These are phyloP conservation scores for Solanum okadae DNA, from an alignment of 257 asterid species.

Conservation along the genomic window DNA sequence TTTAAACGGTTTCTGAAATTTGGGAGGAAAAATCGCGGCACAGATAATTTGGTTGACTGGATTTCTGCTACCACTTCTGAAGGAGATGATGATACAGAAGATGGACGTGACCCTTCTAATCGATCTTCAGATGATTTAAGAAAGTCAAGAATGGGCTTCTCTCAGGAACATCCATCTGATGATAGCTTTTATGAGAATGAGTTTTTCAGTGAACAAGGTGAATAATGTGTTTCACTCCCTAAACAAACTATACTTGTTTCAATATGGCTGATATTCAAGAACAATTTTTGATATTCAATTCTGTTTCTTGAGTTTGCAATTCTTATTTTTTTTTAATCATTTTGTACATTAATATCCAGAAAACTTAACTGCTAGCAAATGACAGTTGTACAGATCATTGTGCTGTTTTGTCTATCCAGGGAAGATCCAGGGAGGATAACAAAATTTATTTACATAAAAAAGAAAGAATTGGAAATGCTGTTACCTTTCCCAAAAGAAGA, in stretches of 20 bases:
- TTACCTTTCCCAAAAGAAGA: background rate
- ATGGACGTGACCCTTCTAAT: slow-evolving; percentile 65
- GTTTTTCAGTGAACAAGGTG: slow-evolving; percentile 65
- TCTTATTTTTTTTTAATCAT: background rate
- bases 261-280: background rate
- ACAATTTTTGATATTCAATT: background rate
- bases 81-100: slow-evolving; percentile 92
- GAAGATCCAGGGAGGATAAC: background rate
- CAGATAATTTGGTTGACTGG: slow-evolving; percentile 78
- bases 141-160: slow-evolving; percentile 82
- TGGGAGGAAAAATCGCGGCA: slow-evolving; percentile 75
- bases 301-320: background rate
- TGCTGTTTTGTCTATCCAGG: background rate
- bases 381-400: background rate
- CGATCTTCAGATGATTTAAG: slow-evolving; percentile 72
- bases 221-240: background rate
- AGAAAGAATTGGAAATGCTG: background rate
- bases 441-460: background rate
- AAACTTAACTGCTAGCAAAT: background rate
- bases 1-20: slow-evolving; percentile 76
- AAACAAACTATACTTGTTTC: background rate
- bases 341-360: background rate
- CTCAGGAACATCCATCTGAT: slow-evolving; percentile 64
- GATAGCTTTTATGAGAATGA: slow-evolving; percentile 63
- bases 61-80: slow-evolving; percentile 93